Base-by-base conservation (phyloP, 805 yeast species). In the Kluyveromyces starmeri region DNA sequence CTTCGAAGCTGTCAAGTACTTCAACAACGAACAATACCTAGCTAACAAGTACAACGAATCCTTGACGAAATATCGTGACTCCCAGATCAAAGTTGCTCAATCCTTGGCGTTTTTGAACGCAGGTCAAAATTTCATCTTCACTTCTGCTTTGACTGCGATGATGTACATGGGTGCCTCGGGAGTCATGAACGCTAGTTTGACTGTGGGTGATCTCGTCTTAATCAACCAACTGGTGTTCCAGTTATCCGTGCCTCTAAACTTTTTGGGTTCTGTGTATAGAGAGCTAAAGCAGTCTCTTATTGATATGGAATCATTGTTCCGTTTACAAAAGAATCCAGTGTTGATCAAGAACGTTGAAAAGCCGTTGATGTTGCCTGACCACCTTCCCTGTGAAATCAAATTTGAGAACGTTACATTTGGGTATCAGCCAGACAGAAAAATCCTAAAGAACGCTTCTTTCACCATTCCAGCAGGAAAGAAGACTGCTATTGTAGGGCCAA, bases 131-230 rank as follows among this genome's bases (percentile, higher is more conserved):
- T 47, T 81, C 36, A 83, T 83, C 20, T 83, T 83, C 61, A 83
- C 96, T 0, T 60, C 83, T 26, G 97, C 98, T 1, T 64, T 92
- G 43, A 92, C 98, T 1, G 83, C 78, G 2, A 92, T 92, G 94
- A 92, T 92, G 98, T 92, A 83, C 57, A 79, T 92, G 94, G 96
- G 96, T 11, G 84, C 95, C 49, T 75, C 77, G 36, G 97, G 97
- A 18, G 92, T 92, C n/a, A 76, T 85, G 10, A 59, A 71, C 3
- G 95, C 95, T 0, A 58, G 73, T 1, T 64, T 92, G 36, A 80
- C 94, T 1, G 96, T 92, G 14, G 98, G 98, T 46, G 98, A 92
- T 55, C 67, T 92, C 51, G 97, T 92, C 14, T 66, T 92, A 40
- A 89, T 92, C 44, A 92, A 92, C 59, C 98, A 92, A 62, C 70